Conservation (phyloP, 805 yeast genomes). For the Candida corydali region DNA sequence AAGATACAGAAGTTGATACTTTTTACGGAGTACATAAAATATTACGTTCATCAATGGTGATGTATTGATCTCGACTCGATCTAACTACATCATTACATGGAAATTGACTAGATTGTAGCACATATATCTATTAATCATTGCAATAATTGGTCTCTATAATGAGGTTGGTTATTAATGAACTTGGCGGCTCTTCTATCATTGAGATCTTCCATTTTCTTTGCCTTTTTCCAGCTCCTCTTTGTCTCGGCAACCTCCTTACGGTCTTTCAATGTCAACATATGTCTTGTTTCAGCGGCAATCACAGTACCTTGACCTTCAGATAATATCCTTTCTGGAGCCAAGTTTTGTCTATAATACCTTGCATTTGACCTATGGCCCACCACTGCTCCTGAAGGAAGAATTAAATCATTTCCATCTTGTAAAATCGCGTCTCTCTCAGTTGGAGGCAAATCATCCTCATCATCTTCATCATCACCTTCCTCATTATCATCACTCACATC, state of each 20-base stretch:
- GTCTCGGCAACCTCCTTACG: conserved; percentile 36
- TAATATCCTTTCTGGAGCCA: conserved; percentile 39
- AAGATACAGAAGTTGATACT: too few species aligned
- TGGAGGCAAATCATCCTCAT: conserved; percentile 26
- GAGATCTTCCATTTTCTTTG: conserved; percentile 46
- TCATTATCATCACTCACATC: conserved; percentile 13
- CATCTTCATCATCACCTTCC: conserved; percentile 13
- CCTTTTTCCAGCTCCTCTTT: conserved; percentile 60
- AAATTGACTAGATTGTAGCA: neutral
- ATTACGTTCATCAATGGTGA: too few species aligned
- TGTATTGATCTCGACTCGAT: too few species aligned
- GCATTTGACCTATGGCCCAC: conserved; percentile 42
- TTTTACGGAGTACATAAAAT: too few species aligned
- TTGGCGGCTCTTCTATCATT: conserved; percentile 60
- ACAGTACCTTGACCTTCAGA: conserved; percentile 47
- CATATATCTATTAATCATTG: conserved; percentile 19
- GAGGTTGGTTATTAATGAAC: conserved; percentile 77
- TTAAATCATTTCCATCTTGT: conserved; percentile 35
- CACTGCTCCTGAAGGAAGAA: conserved; percentile 40
- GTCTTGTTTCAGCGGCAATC: conserved; percentile 50
- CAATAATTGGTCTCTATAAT: conserved; percentile 44
- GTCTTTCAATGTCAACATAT: conserved; percentile 38
- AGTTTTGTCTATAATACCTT: conserved; percentile 41
- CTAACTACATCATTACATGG: conserved; percentile 1
- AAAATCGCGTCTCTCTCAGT: conserved; percentile 24